phyloP scores from a whole-genome alignment of 768 basidiomycete species.

The Termitomyces sp. region DNA sequence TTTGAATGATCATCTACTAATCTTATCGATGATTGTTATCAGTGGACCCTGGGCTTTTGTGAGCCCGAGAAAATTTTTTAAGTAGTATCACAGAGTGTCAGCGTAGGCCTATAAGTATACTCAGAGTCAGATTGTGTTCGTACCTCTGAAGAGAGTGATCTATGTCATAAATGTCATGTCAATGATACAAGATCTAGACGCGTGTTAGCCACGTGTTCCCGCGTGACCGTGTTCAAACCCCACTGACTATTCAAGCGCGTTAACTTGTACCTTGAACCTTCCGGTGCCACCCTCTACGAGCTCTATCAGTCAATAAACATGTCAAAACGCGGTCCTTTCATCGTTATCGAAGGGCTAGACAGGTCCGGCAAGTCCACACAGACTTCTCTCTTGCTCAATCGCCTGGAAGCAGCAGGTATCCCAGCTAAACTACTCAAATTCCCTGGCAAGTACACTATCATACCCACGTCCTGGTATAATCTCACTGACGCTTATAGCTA shows the following conservation, averaged over 20 bases:
- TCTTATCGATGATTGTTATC: neutral
- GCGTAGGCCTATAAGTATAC: neutral
- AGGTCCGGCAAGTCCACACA: conserved; percentile 95
- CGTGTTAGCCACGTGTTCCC: neutral
- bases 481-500: conserved; percentile 27
- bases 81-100: too few species aligned
- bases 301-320: conserved; percentile 4
- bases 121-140: neutral
- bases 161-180: too few species aligned
- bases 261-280: neutral
- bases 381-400: conserved; percentile 55
- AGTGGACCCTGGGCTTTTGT: neutral
- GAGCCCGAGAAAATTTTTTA: neutral
- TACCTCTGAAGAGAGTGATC: neutral
- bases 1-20: too few species aligned
- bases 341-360: conserved; percentile 96
- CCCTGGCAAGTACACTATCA: conserved; percentile 60
- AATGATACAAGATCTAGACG: too few species aligned
- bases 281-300: neutral
- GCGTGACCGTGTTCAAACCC: neutral
- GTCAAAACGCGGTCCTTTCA: conserved; percentile 67
- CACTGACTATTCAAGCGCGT: neutral
- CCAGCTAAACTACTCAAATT: conserved; percentile 74
- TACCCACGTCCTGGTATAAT: neutral
- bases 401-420: conserved; percentile 45